Evolutionary conservation across 176 grass and related monocot species (phyloP).

Genomic region (Aegilops longissima): DNA sequence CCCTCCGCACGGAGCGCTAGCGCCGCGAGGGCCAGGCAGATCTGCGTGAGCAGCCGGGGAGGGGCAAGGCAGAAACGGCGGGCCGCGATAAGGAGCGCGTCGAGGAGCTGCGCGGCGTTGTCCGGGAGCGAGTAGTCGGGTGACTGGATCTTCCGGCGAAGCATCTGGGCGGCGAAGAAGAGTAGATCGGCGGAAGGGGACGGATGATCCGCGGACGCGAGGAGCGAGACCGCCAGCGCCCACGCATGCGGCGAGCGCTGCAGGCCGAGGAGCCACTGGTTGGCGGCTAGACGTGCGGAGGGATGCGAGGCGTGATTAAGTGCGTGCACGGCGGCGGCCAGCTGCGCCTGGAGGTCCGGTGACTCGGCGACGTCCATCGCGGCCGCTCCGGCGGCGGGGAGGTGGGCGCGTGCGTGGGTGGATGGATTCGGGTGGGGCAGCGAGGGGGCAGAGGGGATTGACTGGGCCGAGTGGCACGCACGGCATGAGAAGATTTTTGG

Average conservation of each 20-base stretch:
- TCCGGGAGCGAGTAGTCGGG: neutral
- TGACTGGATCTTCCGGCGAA: conserved; percentile 64
- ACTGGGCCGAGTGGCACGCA: conserved; percentile 44
- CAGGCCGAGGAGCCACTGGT: conserved; percentile 49
- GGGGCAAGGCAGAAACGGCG: conserved; percentile 61
- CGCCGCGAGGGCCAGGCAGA: conserved; percentile 80
- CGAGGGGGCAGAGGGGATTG: conserved; percentile 35
- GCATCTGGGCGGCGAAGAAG: conserved; percentile 58
- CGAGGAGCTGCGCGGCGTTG: conserved; percentile 25
- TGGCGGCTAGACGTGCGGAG: conserved; percentile 18
- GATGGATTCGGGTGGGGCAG: conserved; percentile 17
- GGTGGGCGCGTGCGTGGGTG: neutral
- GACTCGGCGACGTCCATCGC: conserved; percentile 44
- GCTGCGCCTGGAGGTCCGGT: conserved; percentile 55
- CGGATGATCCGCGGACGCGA: conserved; percentile 37
- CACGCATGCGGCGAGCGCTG: conserved; percentile 43
- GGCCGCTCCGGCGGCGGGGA: conserved; percentile 12
- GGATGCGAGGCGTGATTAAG: conserved; percentile 33
- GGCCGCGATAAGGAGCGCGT: conserved; percentile 71
- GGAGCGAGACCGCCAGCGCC: conserved; percentile 31
- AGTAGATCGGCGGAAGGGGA: conserved; percentile 45
- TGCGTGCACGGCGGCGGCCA: conserved; percentile 61
- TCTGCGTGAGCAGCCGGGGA: conserved; percentile 81
- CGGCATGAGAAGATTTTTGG: neutral
- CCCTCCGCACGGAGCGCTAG: conserved; percentile 62